Conservation (phyloP, 2,329 filamentous ascomycete genomes). For the Aspergillus japonicus region DNA sequence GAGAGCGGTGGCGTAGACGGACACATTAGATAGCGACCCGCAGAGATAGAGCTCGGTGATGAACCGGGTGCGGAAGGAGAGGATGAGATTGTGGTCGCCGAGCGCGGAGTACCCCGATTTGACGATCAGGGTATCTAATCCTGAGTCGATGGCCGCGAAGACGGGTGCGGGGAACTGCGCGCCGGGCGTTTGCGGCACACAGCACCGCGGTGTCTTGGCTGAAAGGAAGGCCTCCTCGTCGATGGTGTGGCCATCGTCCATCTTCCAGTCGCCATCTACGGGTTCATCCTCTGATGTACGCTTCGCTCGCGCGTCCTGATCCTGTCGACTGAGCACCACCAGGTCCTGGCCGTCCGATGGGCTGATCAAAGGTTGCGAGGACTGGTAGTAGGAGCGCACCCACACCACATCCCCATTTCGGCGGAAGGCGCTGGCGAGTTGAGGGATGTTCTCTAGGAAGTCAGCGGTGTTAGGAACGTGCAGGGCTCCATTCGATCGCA, state of each 20-base stretch:
- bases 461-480: conserved; percentile 62
- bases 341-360: conserved; percentile 45
- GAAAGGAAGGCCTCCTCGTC: conserved; percentile 47
- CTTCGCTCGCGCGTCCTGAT: conserved; percentile 20
- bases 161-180: conserved; percentile 53
- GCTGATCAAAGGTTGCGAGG: conserved; percentile 58
- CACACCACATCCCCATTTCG: conserved; percentile 73
- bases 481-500: conserved; percentile 66
- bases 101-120: conserved; percentile 92
- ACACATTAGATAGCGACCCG: conserved; percentile 81
- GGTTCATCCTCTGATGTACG: conserved; percentile 18
- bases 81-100: conserved; percentile 68
- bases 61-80: conserved; percentile 77
- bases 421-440: conserved; percentile 72
- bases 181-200: conserved; percentile 43
- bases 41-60: conserved; percentile 88
- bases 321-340: conserved; percentile 44
- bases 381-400: conserved; percentile 73
- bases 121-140: conserved; percentile 54
- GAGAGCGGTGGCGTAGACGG: conserved; percentile 85
- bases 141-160: conserved; percentile 50
- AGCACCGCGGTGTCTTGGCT: conserved; percentile 35
- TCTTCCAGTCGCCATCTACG: conserved; percentile 6
- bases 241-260: conserved; percentile 14
- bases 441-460: conserved; percentile 66